A percentile compares a stretch with the other conserved stretches of the same genome.
Conservation (phyloP, 2,329 filamentous ascomycete genomes). For the Cytospora paraplurivora region DNA sequence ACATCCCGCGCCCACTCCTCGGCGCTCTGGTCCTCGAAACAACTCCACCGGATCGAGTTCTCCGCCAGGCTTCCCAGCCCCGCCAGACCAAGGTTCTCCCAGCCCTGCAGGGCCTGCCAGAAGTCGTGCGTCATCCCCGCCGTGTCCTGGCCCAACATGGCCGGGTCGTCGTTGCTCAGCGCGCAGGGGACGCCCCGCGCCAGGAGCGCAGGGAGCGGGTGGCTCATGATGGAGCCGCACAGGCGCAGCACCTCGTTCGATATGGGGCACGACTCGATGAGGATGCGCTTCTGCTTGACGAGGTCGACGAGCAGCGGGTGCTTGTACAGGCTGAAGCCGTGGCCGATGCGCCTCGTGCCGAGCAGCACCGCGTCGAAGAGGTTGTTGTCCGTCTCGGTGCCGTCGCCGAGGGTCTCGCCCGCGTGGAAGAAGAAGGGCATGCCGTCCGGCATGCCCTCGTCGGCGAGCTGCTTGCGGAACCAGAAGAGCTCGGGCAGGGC, state of each 20-base stretch:
- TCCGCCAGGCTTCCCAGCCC: conserved; percentile 86
- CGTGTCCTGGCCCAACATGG: conserved; percentile 80
- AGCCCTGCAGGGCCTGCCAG: conserved; percentile 89
- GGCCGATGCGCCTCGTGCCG: conserved; percentile 85
- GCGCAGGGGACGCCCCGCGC: conserved; percentile 82
- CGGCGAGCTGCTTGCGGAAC: conserved; percentile 84
- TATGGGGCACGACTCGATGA: conserved; percentile 88
- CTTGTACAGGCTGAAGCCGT: conserved; percentile 86
- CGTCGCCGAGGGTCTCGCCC: conserved; percentile 79
- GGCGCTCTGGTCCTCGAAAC: conserved; percentile 76
- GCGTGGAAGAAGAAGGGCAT: conserved; percentile 97
- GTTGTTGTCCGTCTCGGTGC: conserved; percentile 74
- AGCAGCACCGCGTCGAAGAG: conserved; percentile 87
- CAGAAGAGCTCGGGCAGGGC: conserved; percentile 85
- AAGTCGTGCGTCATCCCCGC: conserved; percentile 90
- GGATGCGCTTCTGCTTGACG: conserved; percentile 83
- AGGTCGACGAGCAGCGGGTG: conserved; percentile 88
- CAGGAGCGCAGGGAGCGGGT: conserved; percentile 81
- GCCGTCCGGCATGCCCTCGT: conserved; percentile 65
- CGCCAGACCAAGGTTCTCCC: conserved; percentile 86
- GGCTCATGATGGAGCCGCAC: conserved; percentile 72
- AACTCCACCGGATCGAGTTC: conserved; percentile 89
- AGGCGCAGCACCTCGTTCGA: conserved; percentile 86
- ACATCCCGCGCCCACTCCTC: conserved; percentile 74
- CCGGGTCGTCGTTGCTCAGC: conserved; percentile 89